These are phyloP conservation scores for Oryza nivara DNA, from an alignment of 176 grass and related monocot genomes.

Conservation along the genomic window DNA sequence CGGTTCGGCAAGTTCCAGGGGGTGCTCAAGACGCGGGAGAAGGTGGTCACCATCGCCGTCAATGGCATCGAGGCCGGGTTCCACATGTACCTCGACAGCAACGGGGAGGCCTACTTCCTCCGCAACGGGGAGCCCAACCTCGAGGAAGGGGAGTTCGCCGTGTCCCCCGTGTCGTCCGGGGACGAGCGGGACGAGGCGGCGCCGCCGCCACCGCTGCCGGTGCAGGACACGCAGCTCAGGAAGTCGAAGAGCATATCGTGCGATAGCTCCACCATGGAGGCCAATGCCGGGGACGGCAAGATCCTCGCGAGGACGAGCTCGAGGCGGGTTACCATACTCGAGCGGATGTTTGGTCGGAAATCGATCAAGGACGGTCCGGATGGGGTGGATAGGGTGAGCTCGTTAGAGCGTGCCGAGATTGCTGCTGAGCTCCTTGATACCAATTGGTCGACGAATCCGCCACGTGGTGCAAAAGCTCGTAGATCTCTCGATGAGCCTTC, in stretches of 20 bases:
- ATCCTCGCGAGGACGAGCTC: conserved; percentile 50
- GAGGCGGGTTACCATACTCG: conserved; percentile 55
- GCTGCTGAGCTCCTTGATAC: conserved; percentile 85
- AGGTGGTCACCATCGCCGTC: conserved; percentile 72
- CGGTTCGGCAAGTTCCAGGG: conserved; percentile 97
- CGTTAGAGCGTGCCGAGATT: conserved; percentile 81
- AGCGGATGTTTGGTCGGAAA: conserved; percentile 77
- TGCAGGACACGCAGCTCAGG: conserved; percentile 37
- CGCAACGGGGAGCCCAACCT: conserved; percentile 35
- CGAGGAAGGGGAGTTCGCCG: conserved; percentile 52
- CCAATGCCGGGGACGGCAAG: conserved; percentile 42
- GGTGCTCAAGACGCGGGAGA: conserved; percentile 86
- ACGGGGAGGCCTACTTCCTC: conserved; percentile 88
- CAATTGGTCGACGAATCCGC: conserved; percentile 82
- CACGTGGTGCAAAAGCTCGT: conserved; percentile 22
- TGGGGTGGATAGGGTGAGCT: conserved; percentile 64
- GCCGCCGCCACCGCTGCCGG: neutral
- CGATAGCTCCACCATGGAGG: conserved; percentile 47
- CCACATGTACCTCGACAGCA: conserved; percentile 87
- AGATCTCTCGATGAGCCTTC: conserved; percentile 45
- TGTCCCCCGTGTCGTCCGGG: conserved; percentile 59
- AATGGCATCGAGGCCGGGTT: conserved; percentile 77
- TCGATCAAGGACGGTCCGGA: conserved; percentile 45
- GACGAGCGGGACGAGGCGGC: conserved; percentile 52
- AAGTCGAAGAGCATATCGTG: conserved; percentile 54